phyloP scores from a whole-genome alignment of 805 yeast genomes.

The Candida oleophila region DNA sequence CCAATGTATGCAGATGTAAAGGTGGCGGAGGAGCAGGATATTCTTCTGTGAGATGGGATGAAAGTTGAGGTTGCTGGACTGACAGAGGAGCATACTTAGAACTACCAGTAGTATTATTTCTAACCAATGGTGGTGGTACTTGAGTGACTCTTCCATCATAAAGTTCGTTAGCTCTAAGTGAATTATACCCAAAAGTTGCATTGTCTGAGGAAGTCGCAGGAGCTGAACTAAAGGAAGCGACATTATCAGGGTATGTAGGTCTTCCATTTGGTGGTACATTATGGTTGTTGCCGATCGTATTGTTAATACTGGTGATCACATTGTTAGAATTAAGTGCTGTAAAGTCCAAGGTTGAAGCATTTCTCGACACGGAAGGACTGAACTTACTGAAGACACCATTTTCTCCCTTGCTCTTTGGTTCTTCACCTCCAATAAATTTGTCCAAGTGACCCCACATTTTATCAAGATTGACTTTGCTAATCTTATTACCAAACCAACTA shows the following conservation, averaged over 20 bases:
- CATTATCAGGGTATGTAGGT: background rate
- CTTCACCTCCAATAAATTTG: conserved; percentile 87
- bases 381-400: conserved; percentile 69
- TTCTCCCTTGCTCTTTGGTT: conserved; percentile 32
- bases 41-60: background rate
- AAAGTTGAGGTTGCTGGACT: background rate
- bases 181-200: background rate
- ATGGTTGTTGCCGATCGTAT: conserved; percentile 1
- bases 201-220: conserved; percentile 8
- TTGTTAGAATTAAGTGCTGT: conserved; percentile 13
- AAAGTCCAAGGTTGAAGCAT: conserved; percentile 39
- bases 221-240: background rate
- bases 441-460: conserved; percentile 88
- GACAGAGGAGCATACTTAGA: conserved; percentile 2
- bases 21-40: background rate
- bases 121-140: background rate
- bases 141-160: background rate
- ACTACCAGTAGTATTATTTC: background rate
- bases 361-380: conserved; percentile 68
- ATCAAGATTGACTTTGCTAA: conserved; percentile 65
- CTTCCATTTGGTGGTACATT: conserved; percentile 10
- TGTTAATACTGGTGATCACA: background rate
- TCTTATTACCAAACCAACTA: conserved; percentile 69
- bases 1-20: background rate
- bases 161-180: background rate